Conservation (phyloP, 2,329 filamentous ascomycete species). For the Sporothrix mexicana region DNA sequence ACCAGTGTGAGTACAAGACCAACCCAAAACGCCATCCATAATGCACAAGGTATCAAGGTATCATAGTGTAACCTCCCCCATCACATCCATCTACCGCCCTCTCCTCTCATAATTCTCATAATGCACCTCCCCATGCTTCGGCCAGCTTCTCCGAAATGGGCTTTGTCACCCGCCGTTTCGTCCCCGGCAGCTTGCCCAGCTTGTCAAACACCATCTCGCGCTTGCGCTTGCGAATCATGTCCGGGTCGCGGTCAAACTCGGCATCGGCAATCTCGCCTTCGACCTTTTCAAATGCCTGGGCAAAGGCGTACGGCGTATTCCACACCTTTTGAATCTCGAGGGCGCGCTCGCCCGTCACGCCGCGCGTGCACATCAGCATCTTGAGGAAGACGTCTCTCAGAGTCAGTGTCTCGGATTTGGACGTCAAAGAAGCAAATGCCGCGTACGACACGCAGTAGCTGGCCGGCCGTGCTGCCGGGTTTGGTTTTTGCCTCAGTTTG, state of each 20-base stretch:
- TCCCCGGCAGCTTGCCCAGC: conserved; percentile 65
- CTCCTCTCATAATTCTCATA: no score
- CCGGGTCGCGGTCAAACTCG: conserved; percentile 34
- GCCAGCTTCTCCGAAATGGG: conserved; percentile 71
- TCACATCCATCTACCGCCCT: conserved; percentile 35
- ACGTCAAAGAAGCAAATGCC: conserved; percentile 73
- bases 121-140: conserved; percentile 70
- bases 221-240: conserved; percentile 61
- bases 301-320: conserved; percentile 73
- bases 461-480: not conserved
- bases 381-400: conserved; percentile 78
- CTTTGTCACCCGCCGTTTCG: conserved; percentile 70
- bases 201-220: conserved; percentile 64
- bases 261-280: conserved; percentile 47
- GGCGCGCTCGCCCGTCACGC: conserved; percentile 77
- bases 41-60: conserved; percentile 21
- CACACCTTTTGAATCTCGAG: conserved; percentile 80
- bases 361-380: conserved; percentile 83
- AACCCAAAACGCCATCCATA: not conserved
- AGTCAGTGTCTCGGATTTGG: conserved; percentile 76
- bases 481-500: conserved; percentile 54
- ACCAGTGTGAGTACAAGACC: not conserved
- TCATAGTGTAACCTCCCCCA: no score
- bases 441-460: conserved; percentile 69
- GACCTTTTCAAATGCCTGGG: conserved; percentile 70